These are phyloP conservation scores for Ceratocystis diversiconidia DNA, from an alignment of 2,329 filamentous ascomycete genomes.

Conservation along the genomic window DNA sequence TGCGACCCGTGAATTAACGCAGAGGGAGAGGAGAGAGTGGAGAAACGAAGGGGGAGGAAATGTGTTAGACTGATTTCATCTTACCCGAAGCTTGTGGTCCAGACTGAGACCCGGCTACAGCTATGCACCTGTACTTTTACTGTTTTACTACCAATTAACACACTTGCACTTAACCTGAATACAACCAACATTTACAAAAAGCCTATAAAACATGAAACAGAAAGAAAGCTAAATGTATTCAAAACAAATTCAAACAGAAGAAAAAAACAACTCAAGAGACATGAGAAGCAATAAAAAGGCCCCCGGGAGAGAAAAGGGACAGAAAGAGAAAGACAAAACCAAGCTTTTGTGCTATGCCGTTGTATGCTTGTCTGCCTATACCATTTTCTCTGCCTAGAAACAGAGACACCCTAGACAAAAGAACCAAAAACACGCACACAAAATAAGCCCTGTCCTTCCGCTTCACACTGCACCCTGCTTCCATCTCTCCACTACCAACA, in stretches of 20 bases:
- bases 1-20: constrained; percentile 13
- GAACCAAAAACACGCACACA: too few relatives aligned
- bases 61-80: background rate
- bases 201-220: background rate
- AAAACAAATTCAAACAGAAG: constrained; percentile 3
- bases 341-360: background rate
- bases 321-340: background rate
- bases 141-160: background rate
- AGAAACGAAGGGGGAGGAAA: background rate
- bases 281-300: background rate
- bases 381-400: background rate
- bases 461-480: background rate
- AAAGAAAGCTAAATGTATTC: constrained; percentile 10
- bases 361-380: background rate
- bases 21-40: background rate
- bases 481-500: constrained; percentile 1
- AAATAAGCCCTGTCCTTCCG: too few relatives aligned
- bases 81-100: background rate
- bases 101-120: background rate
- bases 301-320: background rate
- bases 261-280: constrained; percentile 2
- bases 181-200: constrained; percentile 1
- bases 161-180: background rate
- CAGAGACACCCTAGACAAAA: background rate
- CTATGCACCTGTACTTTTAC: constrained; percentile 1